Evolutionary conservation across 2,329 filamentous ascomycete species (phyloP).

Genomic region (Arthrobotrys musiformis): DNA sequence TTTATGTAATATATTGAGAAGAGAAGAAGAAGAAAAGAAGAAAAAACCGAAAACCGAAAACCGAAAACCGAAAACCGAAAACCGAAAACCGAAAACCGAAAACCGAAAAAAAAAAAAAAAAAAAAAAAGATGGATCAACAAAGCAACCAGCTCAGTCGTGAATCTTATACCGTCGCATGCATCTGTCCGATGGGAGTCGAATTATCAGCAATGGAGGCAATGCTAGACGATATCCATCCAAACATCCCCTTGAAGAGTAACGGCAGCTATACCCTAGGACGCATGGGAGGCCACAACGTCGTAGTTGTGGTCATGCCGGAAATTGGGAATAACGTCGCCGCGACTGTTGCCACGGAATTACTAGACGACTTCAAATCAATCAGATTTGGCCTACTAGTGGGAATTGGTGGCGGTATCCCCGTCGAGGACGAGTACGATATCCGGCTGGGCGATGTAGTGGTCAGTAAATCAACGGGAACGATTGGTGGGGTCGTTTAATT

Average conservation of each 20-base stretch:
- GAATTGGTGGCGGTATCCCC: slow-evolving; percentile 24
- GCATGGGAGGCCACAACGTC: slow-evolving; percentile 22
- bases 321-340: slow-evolving; percentile 27
- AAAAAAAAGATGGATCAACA: slow-evolving; percentile 1
- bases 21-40: too few species aligned
- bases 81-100: too few species aligned
- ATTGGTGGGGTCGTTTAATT: slow-evolving; percentile 33
- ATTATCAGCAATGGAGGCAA: slow-evolving; percentile 6
- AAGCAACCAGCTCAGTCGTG: not conserved
- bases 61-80: too few species aligned
- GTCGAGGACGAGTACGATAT: slow-evolving; percentile 4
- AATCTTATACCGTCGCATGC: slow-evolving; percentile 28
- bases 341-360: slow-evolving; percentile 16
- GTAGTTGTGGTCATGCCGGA: slow-evolving; percentile 31
- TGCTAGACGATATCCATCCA: slow-evolving; percentile 19
- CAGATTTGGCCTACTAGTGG: slow-evolving; percentile 17
- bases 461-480: slow-evolving; percentile 8
- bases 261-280: slow-evolving; percentile 14
- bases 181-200: slow-evolving; percentile 43
- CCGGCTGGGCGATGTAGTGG: slow-evolving; percentile 15
- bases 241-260: not conserved
- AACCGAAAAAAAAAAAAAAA: too few species aligned
- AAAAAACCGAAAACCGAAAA: too few species aligned
- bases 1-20: too few species aligned
- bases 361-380: slow-evolving; percentile 25